Percentiles rank a stretch among this genome's conserved stretches.
Conservation (phyloP, 208 protist species). For the Acanthamoeba divionensis region DNA sequence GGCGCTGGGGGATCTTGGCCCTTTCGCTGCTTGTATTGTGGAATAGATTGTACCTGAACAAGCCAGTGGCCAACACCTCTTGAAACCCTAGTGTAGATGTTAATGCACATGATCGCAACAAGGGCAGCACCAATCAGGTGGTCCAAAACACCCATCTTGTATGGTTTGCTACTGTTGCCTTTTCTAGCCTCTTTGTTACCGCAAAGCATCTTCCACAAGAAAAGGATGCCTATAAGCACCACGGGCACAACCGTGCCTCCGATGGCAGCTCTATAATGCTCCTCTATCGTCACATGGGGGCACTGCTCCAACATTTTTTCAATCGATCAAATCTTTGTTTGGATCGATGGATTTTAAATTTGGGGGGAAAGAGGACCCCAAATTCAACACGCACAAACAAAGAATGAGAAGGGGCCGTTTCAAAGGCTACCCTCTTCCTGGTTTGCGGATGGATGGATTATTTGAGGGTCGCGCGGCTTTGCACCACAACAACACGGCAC, state of each 20-base stretch:
- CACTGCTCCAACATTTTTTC: not conserved
- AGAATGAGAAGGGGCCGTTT: too few relatives aligned
- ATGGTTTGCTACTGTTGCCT: not conserved
- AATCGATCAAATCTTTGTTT: not conserved
- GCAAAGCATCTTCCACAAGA: not conserved
- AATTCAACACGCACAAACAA: too few relatives aligned
- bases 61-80: constrained; percentile 17
- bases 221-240: not conserved
- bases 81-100: not conserved
- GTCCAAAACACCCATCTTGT: constrained; percentile 37
- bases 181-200: not conserved
- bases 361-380: too few relatives aligned
- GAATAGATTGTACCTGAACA: not conserved
- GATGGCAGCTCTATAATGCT: not conserved
- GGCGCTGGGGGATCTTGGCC: too few relatives aligned
- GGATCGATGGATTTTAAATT: too few relatives aligned
- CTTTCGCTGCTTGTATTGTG: not conserved
- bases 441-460: too few relatives aligned
- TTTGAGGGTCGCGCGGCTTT: too few relatives aligned
- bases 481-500: too few relatives aligned
- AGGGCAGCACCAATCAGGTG: not conserved
- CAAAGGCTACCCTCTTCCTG: too few relatives aligned
- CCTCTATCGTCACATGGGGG: not conserved
- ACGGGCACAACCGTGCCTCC: not conserved
- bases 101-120: not conserved